Base-by-base conservation (phyloP, 768 basidiomycete species). In the Naganishia kalamii region DNA sequence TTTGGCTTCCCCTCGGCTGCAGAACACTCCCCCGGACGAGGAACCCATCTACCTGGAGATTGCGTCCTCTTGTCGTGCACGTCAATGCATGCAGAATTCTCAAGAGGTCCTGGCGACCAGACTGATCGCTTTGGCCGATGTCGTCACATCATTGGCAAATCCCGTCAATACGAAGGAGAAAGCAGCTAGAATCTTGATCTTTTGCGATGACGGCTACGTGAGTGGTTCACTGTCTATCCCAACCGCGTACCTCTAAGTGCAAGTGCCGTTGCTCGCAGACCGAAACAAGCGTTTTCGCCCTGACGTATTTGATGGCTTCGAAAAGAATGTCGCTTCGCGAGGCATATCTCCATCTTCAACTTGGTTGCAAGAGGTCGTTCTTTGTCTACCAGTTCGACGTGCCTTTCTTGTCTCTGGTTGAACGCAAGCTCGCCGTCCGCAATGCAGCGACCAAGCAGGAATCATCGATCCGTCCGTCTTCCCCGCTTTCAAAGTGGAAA, bases 301-400 rank as follows among this genome's bases (percentile, higher is more conserved):
- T 97, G 60, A 85, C 85, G 68, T 84, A 94, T 57, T 80, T 96
- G 68, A 97, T 98, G 92, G 85, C 74, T 44, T 69, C 72, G 15
- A 71, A 77, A 21, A 71, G 73, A 10, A 67, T 76, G 41, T 79
- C 81, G 52, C 83, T 96, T 8, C 90, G 92, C 10, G 90, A 93
- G 75, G 94, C 92, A 7, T 97, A 94, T 80, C 81, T 97, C 33
- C 87, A 91, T 75, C 83, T 98, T 68, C 94, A 98, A 79, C 74
- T 80, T 15, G 51, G 73, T 19, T 67, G 73, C 23, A 71, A 77
- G 33, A 65, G 94, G 59, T 88, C 86, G 68, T 98, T 98, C 80
- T 98, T 94, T 70, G 90, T 97, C 60, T 96, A 96, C 77, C 85
- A 86, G 63, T 81, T 80, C 52, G 94, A 98, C 78, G 77, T 93